Base-by-base conservation (phyloP, 2,329 filamentous ascomycete species). In the Pseudocercospora fijiensis region DNA sequence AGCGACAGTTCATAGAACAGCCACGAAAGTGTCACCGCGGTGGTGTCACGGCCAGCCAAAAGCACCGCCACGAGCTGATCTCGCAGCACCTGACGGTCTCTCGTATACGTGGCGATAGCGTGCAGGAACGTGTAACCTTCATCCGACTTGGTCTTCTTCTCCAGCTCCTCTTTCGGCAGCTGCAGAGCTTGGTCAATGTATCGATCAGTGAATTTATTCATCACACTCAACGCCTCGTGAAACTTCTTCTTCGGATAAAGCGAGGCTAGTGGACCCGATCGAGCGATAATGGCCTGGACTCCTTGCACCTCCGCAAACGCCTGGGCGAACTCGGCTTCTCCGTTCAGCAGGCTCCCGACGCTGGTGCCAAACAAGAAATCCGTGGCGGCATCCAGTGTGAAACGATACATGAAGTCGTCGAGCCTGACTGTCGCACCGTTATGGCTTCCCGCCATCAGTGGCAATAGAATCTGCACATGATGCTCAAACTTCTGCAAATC, bases 21-120 rank as follows among this genome's bases (percentile, higher is more conserved):
- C 89, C 92, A 96, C 0, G 88, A 90, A 0, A 97, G 83, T 0
- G 90, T 92, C 16, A 84, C 86, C 28, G 92, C 92, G 0, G 93
- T 97, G 13, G 93, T 96, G 76, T 97, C 93, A 22, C 90, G 85
- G 11, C 91, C 92, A 1, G 93, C 93, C 16, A 97, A 85, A 2
- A 97, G 84, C 10, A 96, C 85, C 51, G 89, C 88, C 16, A 95
- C 84, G 55, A 96, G 82, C 77, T 97, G 92, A 77, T 96, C 92
- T 33, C 92, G 90, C 13, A 97, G 84, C 3, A 92, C 85, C 60
- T 83, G 84, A 24, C 79, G 75, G 66, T 83, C 80, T 33, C 90
- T 86, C 0, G 92, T 96, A 79, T 91, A 93, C 43, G 84, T 83
- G 51, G 92, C 91, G 2, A 97, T 85, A 28, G 91, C 90, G 77